These are phyloP conservation scores for Sphaerosporella brunnea DNA, from an alignment of 495 filamentous ascomycete species.

Conservation along the genomic window DNA sequence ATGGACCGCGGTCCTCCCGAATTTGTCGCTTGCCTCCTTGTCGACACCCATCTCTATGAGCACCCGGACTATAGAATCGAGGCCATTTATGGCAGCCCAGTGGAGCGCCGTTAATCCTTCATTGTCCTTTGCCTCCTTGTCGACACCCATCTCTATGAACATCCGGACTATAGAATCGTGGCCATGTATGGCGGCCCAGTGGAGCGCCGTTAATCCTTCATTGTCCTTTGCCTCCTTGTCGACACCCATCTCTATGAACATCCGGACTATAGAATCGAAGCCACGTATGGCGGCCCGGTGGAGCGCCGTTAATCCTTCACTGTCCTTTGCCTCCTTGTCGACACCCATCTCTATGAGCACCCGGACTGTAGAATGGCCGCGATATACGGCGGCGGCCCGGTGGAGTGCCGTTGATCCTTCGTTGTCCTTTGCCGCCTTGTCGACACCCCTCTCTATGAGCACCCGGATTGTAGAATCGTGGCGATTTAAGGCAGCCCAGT, in stretches of 20 bases:
- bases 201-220: not conserved
- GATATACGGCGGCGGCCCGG: not conserved
- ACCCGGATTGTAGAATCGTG: not conserved
- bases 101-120: not conserved
- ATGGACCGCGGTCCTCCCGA: too few relatives aligned
- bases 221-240: not conserved
- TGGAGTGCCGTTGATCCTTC: not conserved
- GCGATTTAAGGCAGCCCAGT: not conserved
- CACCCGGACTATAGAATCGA: too few relatives aligned
- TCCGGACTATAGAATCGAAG: not conserved
- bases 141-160: not conserved
- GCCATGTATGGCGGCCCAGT: not conserved
- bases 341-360: not conserved
- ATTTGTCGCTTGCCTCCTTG: too few relatives aligned
- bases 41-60: too few relatives aligned
- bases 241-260: not conserved
- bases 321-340: not conserved
- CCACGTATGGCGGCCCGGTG: not conserved
- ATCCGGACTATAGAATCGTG: not conserved
- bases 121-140: not conserved
- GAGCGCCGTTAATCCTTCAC: not conserved
- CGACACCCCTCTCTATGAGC: not conserved
- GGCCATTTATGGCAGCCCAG: too few relatives aligned
- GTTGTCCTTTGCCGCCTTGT: not conserved
- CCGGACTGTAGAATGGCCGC: not conserved